phyloP scores from a whole-genome alignment of 768 basidiomycete genomes.

The Sarcodon aspratus region DNA sequence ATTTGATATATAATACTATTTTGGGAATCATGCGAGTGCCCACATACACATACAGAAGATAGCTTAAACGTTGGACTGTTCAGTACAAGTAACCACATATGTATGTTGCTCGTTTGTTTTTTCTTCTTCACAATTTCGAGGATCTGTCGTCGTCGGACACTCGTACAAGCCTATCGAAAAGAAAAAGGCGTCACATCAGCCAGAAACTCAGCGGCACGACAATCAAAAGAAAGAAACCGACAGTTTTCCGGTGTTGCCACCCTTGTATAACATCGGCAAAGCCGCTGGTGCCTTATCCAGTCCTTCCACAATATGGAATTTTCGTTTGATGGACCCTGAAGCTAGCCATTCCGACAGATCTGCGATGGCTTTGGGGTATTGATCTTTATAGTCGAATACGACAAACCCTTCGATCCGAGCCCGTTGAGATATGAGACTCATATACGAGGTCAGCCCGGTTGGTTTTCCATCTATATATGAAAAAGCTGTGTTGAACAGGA shows the following conservation, averaged over 20 bases:
- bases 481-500: neutral
- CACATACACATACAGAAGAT: no score
- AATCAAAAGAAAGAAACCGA: slow-evolving; percentile 11
- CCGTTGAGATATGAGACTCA: slow-evolving; percentile 62
- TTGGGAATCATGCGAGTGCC: no score
- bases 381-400: slow-evolving; percentile 64
- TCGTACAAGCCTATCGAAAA: no score
- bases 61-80: no score
- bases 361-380: slow-evolving; percentile 45
- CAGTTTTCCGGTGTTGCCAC: slow-evolving; percentile 75
- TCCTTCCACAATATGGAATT: slow-evolving; percentile 72
- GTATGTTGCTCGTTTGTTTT: no score
- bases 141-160: no score
- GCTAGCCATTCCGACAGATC: slow-evolving; percentile 47
- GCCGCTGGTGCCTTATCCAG: slow-evolving; percentile 62
- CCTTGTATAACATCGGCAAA: slow-evolving; percentile 61
- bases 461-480: slow-evolving; percentile 42
- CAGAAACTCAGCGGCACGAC: neutral
- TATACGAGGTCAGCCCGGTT: slow-evolving; percentile 55
- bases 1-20: no score
- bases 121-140: no score
- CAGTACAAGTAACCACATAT: no score
- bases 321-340: slow-evolving; percentile 66
- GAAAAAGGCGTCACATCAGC: no score
- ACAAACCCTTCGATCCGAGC: slow-evolving; percentile 74